Base-by-base conservation (phyloP, 140 eudicot genomes). In the Erigeron philadelphicus region DNA sequence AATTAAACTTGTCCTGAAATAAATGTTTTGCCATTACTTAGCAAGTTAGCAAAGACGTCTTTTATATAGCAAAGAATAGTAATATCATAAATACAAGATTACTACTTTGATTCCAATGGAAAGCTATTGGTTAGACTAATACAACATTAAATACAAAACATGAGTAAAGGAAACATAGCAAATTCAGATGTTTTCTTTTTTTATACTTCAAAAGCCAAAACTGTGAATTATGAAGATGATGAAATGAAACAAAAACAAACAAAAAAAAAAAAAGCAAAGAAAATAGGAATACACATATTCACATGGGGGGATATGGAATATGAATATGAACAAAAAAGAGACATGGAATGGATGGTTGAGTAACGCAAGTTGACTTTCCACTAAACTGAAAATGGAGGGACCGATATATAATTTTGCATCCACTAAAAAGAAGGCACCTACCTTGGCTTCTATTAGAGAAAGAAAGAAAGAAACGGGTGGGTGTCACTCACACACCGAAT, bases 401-500 rank as follows among this genome's bases (percentile, higher is more conserved):
- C 82, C 82, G 60, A 49, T 25, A 16, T 21, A 45, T 35, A 35
- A 16, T 70, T 12, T 56, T 3, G n/a, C 53, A 31, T 45, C 80
- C 71, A 61, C 18, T 67, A 13, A 59, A 61, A 69, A 76, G 35
- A 45, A 4, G 67, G 75, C 73, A 53, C 68, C 68, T 58, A 53
- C 68, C 68, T 58, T 45, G 21, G 50, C 55, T 23, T 53, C 38
- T 31, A 31, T 31, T 3, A 31, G 38, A 31, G 38, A 61, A 6
- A 2, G 38, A 61, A 6, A 69, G 31, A 59, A 52, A 69, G 46
- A 76, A 52, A 70, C 60, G 73, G 76, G 69, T 79, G 76, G 64
- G 79, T 62, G 46, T 67, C 64, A 68, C 63, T 76, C 67, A 73
- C 77, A 67, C 76, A 79, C 68, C 62, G 58, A 69, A 74, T 75